Evolutionary conservation across 2,329 filamentous ascomycete species (phyloP), one percentile per base, ranked within the genome.

Genomic region (Beauveria sp.): DNA sequence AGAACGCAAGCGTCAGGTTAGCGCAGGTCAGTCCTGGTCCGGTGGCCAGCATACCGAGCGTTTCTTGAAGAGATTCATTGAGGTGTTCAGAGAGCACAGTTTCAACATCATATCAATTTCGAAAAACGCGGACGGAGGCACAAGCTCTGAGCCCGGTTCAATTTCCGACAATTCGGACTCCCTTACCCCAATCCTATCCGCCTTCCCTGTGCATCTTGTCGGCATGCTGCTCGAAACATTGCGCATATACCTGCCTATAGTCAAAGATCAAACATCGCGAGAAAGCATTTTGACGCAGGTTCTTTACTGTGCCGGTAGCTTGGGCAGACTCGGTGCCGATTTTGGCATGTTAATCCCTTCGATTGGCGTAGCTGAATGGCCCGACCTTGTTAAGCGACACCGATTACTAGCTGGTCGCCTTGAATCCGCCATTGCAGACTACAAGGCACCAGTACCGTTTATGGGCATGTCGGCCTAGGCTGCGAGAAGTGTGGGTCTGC

Each of bases 51-150:
- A 98, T 73, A 97, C 93, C 1, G 95, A 98, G 73, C 84, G 92
- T 57, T 99, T 92, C 69, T 78, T 99, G 49, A 99, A 98, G 74
- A 85, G 93, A 53, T 99, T 96, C 74, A 90, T 99, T 68, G 95
- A 99, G 72, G 92, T 99, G 31, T 98, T 98, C 73, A 89, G 95
- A 58, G 95, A 99, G 75, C 95, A 99, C 74, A 96, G 91, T 71
- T 99, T 99, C 73, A 90, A 88, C 49, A 96, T 98, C 64, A 86
- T 98, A 31, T 96, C 91, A 63, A 91, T 98, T 82, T 97, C 96
- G 74, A 90, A 88, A 69, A 95, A 89, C 69, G 91, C 98, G 0
- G 80, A 83, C 3, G 81, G 85, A 3, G 49, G 58, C 26, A 68
- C 75, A 49, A 60, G 68, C 14, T 61, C 61, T 1, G 60, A 67